Conservation (phyloP, 2,329 filamentous ascomycete genomes). For the Ascochyta koolunga region DNA sequence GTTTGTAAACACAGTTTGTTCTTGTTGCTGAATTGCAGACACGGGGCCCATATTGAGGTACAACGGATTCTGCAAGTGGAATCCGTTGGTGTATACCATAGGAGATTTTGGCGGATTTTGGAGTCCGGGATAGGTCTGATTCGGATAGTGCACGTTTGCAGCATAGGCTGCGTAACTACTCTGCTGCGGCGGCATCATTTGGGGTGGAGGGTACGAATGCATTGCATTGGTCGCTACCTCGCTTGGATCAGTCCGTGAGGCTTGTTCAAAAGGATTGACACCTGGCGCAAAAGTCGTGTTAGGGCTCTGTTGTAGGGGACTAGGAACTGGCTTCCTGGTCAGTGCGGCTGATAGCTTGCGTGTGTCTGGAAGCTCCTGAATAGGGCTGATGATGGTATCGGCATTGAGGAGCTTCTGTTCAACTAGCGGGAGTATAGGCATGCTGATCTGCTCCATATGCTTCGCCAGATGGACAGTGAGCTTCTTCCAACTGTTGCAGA, state of each 20-base stretch:
- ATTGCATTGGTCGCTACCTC: slow-evolving; percentile 35
- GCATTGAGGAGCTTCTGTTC: slow-evolving; percentile 48
- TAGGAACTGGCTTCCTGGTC: slow-evolving; percentile 38
- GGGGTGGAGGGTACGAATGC: slow-evolving; percentile 49
- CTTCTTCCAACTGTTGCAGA: slow-evolving; percentile 87
- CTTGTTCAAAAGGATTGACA: slow-evolving; percentile 38
- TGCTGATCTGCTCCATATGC: slow-evolving; percentile 90
- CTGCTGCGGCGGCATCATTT: slow-evolving; percentile 33
- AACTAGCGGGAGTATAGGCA: slow-evolving; percentile 70
- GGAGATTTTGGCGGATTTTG: slow-evolving; percentile 38
- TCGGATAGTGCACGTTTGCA: slow-evolving; percentile 28
- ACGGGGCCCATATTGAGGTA: slow-evolving; percentile 34
- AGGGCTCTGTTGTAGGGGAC: slow-evolving; percentile 39
- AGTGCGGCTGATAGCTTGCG: slow-evolving; percentile 41
- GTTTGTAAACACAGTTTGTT: slow-evolving; percentile 41
- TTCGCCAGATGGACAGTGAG: slow-evolving; percentile 90
- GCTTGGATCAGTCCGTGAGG: slow-evolving; percentile 31
- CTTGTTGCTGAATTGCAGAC: slow-evolving; percentile 38
- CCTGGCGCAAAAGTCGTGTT: slow-evolving; percentile 40
- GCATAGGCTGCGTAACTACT: slow-evolving; percentile 32
- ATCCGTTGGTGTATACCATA: slow-evolving; percentile 37
- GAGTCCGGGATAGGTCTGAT: slow-evolving; percentile 44
- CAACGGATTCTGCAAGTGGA: slow-evolving; percentile 36
- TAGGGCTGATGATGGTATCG: slow-evolving; percentile 47
- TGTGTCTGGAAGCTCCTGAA: slow-evolving; percentile 44